Base-by-base conservation (phyloP, 139 green algal species). In the Tetradesmus obliquus region DNA sequence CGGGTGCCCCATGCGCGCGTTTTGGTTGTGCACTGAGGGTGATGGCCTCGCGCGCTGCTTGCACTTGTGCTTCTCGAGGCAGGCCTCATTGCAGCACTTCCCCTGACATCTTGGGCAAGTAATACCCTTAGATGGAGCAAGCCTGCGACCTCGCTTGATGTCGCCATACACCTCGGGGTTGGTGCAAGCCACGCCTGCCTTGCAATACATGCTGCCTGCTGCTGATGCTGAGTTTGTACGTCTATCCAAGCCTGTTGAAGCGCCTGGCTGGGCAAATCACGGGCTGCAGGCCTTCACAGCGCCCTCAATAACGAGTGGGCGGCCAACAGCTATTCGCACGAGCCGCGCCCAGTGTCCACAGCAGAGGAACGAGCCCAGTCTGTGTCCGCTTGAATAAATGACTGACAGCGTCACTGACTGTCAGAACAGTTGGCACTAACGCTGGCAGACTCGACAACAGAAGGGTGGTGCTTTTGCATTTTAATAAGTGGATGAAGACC, bases 11-110 rank as follows among this genome's bases (percentile, higher is more conserved):
- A 87, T 45, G 20, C 54, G 54, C 71, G 6, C 82, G 66, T 76
- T 87, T 45, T 87, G 82, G 55, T 72, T 87, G 51, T 83, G 71
- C 86, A 83, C 71, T 4, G 53, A 55, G n/a, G 71, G 32, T 6
- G 86, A 90, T 22, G 69, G 86, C 71, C 86, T 71, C 20, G 86
- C 86, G 4, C 86, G 86, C 53, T 90, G 86, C 86, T 90, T 90
- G 86, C 86, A 90, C 86, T 90, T 90, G 71, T 90, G 86, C 86
- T 90, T 90, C 53, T 90, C 86, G 20, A 90, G 45, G 58, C 86
- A 90, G 13, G 69, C 69, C 4, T 90, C 86, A 71, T 90, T 90
- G 86, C 86, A 90, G 20, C 86, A 90, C 32, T 90, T 90, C 7
- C 86, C 86, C n/a, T 90, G 86, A 19, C 86, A 90, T 9, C 86